Percentiles rank a stretch among this genome's conserved stretches.
Evolutionary conservation across 345 rosid species (phyloP).

Genomic region (Passiflora organensis): DNA sequence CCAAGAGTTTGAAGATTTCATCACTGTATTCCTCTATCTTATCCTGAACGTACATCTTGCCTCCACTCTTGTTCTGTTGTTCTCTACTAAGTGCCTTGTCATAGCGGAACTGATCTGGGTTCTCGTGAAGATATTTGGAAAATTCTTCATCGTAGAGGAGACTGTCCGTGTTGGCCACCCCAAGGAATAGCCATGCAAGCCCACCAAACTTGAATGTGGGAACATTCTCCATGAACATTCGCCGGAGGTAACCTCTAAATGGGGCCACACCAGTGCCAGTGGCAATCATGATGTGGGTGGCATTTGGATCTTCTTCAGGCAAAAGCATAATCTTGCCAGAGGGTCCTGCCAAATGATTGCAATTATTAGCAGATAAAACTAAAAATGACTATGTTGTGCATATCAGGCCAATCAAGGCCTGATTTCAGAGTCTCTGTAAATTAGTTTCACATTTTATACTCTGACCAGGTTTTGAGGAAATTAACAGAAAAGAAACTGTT

Average conservation of each 20-base stretch:
- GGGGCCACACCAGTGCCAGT: constrained; percentile 98
- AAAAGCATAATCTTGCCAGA: constrained; percentile 96
- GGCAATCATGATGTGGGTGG: constrained; percentile 95
- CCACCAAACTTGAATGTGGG: constrained; percentile 76
- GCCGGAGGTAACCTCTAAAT: constrained; percentile 81
- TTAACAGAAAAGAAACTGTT: neutral
- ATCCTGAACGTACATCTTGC: constrained; percentile 97
- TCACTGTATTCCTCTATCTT: constrained; percentile 97
- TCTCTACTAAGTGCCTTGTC: constrained; percentile 90
- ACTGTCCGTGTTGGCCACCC: constrained; percentile 93
- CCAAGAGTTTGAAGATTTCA: constrained; percentile 80
- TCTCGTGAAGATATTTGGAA: constrained; percentile 59
- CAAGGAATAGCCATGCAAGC: constrained; percentile 97
- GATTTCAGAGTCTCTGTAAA: neutral
- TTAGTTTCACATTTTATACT: too few species aligned
- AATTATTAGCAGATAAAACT: neutral
- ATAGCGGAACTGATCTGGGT: constrained; percentile 76
- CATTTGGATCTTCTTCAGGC: constrained; percentile 78
- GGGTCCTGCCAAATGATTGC: constrained; percentile 55
- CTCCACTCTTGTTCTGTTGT: constrained; percentile 86
- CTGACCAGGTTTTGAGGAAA: neutral
- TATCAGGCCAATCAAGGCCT: neutral
- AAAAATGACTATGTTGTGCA: neutral
- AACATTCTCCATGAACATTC: constrained; percentile 94
- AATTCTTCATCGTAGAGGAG: constrained; percentile 93